Evolutionary conservation across 371 early-diverging fungal genomes (phyloP).

Genomic region (Mortierella sp.): DNA sequence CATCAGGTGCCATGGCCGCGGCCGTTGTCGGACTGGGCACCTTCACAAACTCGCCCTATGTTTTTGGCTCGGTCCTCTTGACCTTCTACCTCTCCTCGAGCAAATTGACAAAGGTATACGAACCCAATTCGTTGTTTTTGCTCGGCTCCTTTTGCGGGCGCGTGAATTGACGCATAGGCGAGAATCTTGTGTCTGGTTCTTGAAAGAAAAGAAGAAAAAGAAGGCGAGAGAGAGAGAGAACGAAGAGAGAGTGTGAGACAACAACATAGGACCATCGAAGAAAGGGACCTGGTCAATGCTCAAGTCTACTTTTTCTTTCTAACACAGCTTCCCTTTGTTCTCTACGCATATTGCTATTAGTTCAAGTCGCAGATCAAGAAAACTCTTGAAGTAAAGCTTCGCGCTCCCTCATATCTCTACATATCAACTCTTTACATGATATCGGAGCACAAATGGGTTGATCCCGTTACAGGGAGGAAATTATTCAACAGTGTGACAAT

Average conservation of each 20-base stretch:
- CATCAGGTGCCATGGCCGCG: conserved; percentile 81
- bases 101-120: conserved; percentile 78
- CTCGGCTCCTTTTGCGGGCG: not conserved
- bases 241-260: not conserved
- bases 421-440: not conserved
- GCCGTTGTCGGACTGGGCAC: conserved; percentile 82
- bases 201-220: not conserved
- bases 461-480: not conserved
- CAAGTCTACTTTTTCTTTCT: not conserved
- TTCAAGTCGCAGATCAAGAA: conserved; percentile 78
- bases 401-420: conserved; percentile 5
- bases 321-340: not conserved
- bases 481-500: not conserved
- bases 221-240: not conserved
- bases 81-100: conserved; percentile 83
- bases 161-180: not conserved
- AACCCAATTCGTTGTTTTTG: not conserved
- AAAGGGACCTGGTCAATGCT: not conserved
- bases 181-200: not conserved
- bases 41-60: conserved; percentile 68
- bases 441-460: not conserved
- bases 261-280: not conserved
- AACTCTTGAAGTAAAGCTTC: conserved; percentile 68
- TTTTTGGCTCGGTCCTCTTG: conserved; percentile 76
- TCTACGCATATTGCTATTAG: conserved; percentile 32